Percentiles rank a stretch among this genome's conserved stretches.
Conservation (phyloP, 2,329 filamentous ascomycete species). For the Calonectria hongkongensis region DNA sequence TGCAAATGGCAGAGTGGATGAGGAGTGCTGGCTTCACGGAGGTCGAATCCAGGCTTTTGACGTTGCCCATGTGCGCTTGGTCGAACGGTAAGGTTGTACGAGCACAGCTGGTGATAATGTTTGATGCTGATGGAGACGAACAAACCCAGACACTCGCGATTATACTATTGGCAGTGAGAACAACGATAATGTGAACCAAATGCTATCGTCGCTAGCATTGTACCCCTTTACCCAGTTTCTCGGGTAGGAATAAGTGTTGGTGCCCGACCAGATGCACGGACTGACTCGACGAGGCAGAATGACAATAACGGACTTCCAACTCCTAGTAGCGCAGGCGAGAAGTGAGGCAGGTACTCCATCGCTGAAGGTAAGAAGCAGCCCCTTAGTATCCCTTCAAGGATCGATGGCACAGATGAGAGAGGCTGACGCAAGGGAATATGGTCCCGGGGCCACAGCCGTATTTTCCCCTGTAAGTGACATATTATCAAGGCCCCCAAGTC, state of each 20-base stretch:
- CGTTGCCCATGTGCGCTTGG: constrained; percentile 82
- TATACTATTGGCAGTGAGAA: constrained; percentile 73
- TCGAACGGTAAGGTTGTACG: constrained; percentile 71
- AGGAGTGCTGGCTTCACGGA: constrained; percentile 79
- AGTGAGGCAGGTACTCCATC: constrained; percentile 71
- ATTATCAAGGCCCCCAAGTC: neutral
- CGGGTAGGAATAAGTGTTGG: constrained; percentile 60
- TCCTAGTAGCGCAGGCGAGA: constrained; percentile 74
- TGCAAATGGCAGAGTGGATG: constrained; percentile 76
- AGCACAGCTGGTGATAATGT: neutral
- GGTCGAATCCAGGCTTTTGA: constrained; percentile 79
- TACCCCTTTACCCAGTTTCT: constrained; percentile 73
- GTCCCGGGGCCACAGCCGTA: constrained; percentile 68
- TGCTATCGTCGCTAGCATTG: constrained; percentile 73
- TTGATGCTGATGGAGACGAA: constrained; percentile 20
- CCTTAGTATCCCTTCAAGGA: constrained; percentile 3
- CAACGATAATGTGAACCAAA: constrained; percentile 71
- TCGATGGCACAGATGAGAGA: neutral
- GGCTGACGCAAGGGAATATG: constrained; percentile 28
- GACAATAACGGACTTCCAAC: constrained; percentile 74
- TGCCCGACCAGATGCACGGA: constrained; percentile 3
- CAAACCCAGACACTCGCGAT: constrained; percentile 67
- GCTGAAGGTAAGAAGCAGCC: constrained; percentile 69
- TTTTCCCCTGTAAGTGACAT: constrained; percentile 73
- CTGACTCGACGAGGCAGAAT: constrained; percentile 64